A percentile compares a stretch with the other conserved stretches of the same genome.
phyloP scores from a whole-genome alignment of 768 basidiomycete species.

The Pisolithus microcarpus region DNA sequence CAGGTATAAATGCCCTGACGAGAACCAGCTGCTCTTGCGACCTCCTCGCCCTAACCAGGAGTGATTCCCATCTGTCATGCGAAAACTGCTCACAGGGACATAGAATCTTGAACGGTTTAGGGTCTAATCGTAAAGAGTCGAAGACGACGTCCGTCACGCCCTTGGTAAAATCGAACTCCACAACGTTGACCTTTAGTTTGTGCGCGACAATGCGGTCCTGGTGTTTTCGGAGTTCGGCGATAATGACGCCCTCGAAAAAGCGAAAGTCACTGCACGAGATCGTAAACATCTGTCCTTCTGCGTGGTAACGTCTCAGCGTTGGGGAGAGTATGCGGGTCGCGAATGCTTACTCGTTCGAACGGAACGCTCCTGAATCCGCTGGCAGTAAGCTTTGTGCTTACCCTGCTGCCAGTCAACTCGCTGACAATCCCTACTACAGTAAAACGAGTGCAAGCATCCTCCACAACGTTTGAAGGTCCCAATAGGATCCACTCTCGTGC shows the following conservation, averaged over 20 bases:
- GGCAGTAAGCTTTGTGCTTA: slow-evolving; percentile 23
- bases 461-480: slow-evolving; percentile 19
- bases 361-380: slow-evolving; percentile 14
- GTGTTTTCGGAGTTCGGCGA: slow-evolving; percentile 20
- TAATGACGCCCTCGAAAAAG: slow-evolving; percentile 22
- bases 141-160: slow-evolving; percentile 10
- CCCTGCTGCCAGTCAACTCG: slow-evolving; percentile 21
- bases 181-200: slow-evolving; percentile 14
- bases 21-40: slow-evolving; percentile 12
- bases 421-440: slow-evolving; percentile 22
- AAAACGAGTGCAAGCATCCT: slow-evolving; percentile 25
- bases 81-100: slow-evolving; percentile 19
- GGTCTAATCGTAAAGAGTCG: slow-evolving; percentile 14
- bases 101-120: slow-evolving; percentile 20
- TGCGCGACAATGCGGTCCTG: slow-evolving; percentile 5
- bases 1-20: slow-evolving; percentile 23
- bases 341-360: slow-evolving; percentile 11
- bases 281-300: slow-evolving; percentile 15
- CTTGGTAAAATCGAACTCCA: slow-evolving; percentile 20
- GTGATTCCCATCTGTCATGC: slow-evolving; percentile 18
- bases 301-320: background rate
- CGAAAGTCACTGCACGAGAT: slow-evolving; percentile 20
- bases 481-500: slow-evolving; percentile 12
- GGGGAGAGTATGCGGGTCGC: too few relatives aligned
- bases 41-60: slow-evolving; percentile 11